phyloP scores from a whole-genome alignment of 352 stramenopile species.

The Blastocystis sp. region DNA sequence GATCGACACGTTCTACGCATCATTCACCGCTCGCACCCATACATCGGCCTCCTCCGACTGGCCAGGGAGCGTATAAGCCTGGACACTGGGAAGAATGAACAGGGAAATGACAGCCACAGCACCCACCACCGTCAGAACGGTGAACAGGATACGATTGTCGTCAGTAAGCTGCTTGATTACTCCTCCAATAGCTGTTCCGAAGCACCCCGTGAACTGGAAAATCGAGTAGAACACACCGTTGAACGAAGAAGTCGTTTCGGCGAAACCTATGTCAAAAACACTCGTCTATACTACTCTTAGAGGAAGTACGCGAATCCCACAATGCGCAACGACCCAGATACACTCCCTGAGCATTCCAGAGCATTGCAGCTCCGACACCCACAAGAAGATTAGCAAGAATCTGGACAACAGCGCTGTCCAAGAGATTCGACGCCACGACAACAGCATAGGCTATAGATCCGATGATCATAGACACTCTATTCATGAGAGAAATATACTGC shows the following conservation, averaged over 20 bases:
- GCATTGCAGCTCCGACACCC: conserved; percentile 46
- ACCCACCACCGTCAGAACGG: conserved; percentile 38
- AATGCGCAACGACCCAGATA: conserved; percentile 60
- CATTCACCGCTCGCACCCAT: background rate
- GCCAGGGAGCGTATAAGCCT: background rate
- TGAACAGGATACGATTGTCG: background rate
- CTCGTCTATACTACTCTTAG: background rate
- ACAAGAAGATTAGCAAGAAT: conserved; percentile 42
- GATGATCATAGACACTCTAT: conserved; percentile 57
- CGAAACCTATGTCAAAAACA: background rate
- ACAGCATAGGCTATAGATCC: conserved; percentile 42
- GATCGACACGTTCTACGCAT: background rate
- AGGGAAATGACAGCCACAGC: background rate
- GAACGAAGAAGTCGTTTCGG: conserved; percentile 34
- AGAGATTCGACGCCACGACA: conserved; percentile 42
- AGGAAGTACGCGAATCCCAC: background rate
- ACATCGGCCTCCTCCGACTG: background rate
- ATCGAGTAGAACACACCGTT: conserved; percentile 62
- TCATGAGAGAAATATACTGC: background rate
- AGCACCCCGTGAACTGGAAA: conserved; percentile 62
- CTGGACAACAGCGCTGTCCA: background rate
- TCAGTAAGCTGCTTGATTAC: background rate
- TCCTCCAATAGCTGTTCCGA: conserved; percentile 19
- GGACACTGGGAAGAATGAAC: conserved; percentile 40
- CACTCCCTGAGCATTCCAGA: conserved; percentile 61